Evolutionary conservation across 352 stramenopile genomes (phyloP).

Genomic region (Phytophthora idaei): DNA sequence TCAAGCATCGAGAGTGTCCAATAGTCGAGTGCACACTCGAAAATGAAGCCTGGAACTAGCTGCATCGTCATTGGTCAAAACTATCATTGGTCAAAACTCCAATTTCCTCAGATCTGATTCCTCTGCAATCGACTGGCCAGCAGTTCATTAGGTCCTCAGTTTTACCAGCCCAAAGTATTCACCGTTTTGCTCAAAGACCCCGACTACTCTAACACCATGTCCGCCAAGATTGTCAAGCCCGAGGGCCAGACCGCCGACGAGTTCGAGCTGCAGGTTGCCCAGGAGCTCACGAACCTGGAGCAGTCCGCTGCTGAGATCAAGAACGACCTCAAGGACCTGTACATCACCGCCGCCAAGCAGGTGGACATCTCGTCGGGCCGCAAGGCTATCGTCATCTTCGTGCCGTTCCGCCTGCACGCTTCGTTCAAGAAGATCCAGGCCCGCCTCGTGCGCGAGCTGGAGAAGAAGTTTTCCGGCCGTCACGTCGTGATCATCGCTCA

Average conservation of each 20-base stretch:
- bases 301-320: constrained; percentile 97
- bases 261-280: constrained; percentile 89
- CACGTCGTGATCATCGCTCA: constrained; percentile 99
- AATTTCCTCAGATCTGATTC: constrained; percentile 1
- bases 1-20: not conserved
- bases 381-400: constrained; percentile 99
- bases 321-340: constrained; percentile 97
- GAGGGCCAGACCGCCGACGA: constrained; percentile 85
- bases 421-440: constrained; percentile 99
- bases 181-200: constrained; percentile 42
- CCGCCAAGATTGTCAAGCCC: constrained; percentile 88
- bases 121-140: constrained; percentile 39
- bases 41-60: not conserved
- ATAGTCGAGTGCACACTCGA: not conserved
- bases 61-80: not conserved
- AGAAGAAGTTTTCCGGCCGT: constrained; percentile 99
- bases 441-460: constrained; percentile 97
- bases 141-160: constrained; percentile 1
- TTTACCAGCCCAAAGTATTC: constrained; percentile 13
- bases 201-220: constrained; percentile 55
- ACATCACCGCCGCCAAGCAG: constrained; percentile 99
- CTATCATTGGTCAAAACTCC: not conserved
- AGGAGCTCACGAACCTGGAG: constrained; percentile 90
- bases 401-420: constrained; percentile 98
- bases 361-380: constrained; percentile 94